A percentile compares a stretch with the other conserved stretches of the same genome.
phyloP scores from a whole-genome alignment of 208 protist genomes.

The Phytomonas sp. region DNA sequence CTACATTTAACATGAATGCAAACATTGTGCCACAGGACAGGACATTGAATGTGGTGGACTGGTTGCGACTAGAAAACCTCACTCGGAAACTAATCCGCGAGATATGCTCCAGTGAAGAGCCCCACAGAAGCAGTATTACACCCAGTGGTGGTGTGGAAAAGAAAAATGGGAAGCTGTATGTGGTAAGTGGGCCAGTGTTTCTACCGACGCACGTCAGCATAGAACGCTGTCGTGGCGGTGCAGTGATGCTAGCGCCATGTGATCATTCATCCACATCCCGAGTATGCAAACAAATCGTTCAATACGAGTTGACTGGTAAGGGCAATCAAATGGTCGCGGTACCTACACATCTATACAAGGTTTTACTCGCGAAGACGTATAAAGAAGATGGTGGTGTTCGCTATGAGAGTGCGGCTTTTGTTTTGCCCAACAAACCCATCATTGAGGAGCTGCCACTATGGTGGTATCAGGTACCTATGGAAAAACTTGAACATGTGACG shows the following conservation, averaged over 20 bases:
- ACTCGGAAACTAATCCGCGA: conserved; percentile 33
- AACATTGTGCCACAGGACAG: conserved; percentile 87
- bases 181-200: conserved; percentile 56
- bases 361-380: conserved; percentile 43
- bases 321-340: conserved; percentile 45
- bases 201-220: conserved; percentile 34
- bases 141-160: conserved; percentile 1
- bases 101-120: conserved; percentile 15
- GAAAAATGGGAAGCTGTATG: conserved; percentile 20
- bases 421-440: conserved; percentile 74
- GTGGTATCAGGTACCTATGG: conserved; percentile 58
- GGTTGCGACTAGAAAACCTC: conserved; percentile 69
- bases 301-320: conserved; percentile 59
- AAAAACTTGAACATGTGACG: conserved; percentile 37
- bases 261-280: neutral
- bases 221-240: conserved; percentile 17
- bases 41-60: conserved; percentile 77
- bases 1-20: conserved; percentile 82
- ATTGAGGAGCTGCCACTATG: conserved; percentile 53
- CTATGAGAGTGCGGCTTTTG: conserved; percentile 51
- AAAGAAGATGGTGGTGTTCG: neutral
- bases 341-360: conserved; percentile 82
- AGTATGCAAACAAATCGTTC: conserved; percentile 21
- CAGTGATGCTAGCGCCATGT: neutral
- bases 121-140: conserved; percentile 3